These are phyloP conservation scores for Trichoderma reesei DNA, from an alignment of 495 filamentous ascomycete species.

Conservation along the genomic window DNA sequence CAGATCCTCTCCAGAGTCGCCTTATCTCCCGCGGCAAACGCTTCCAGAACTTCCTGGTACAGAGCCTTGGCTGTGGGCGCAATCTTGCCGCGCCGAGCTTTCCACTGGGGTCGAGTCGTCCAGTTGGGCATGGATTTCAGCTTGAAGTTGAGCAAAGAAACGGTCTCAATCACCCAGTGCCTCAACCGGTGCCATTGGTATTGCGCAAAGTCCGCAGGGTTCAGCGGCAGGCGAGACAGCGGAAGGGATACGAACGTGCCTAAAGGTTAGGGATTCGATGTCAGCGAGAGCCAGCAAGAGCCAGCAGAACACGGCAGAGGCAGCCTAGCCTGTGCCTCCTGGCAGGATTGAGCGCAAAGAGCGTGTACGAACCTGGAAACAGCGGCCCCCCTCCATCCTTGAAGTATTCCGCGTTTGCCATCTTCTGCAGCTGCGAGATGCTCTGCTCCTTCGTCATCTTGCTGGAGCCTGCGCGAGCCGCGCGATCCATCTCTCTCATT, in stretches of 20 bases:
- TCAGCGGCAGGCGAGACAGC: background rate
- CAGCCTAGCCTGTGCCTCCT: too few relatives aligned
- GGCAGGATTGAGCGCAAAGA: background rate
- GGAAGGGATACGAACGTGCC: constrained; percentile 9
- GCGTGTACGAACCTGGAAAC: constrained; percentile 7
- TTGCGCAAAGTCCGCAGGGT: background rate
- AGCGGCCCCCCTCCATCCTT: constrained; percentile 4
- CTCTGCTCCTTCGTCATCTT: constrained; percentile 5
- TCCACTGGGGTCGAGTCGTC: constrained; percentile 19
- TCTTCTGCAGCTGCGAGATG: constrained; percentile 6
- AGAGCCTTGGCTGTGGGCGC: constrained; percentile 46
- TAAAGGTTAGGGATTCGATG: background rate
- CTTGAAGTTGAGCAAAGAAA: background rate
- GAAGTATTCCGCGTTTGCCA: constrained; percentile 4
- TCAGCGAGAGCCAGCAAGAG: background rate
- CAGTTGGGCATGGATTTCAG: constrained; percentile 1
- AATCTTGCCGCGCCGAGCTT: constrained; percentile 30
- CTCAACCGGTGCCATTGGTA: constrained; percentile 7
- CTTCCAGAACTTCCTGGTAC: constrained; percentile 59
- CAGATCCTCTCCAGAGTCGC: constrained; percentile 48
- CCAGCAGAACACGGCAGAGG: too few relatives aligned
- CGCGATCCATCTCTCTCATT: constrained; percentile 1
- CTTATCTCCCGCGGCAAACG: constrained; percentile 58
- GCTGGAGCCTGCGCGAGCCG: background rate
- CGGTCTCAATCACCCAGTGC: background rate